Evolutionary conservation across 2,329 filamentous ascomycete species (phyloP).

Genomic region (Onygenales sp.): DNA sequence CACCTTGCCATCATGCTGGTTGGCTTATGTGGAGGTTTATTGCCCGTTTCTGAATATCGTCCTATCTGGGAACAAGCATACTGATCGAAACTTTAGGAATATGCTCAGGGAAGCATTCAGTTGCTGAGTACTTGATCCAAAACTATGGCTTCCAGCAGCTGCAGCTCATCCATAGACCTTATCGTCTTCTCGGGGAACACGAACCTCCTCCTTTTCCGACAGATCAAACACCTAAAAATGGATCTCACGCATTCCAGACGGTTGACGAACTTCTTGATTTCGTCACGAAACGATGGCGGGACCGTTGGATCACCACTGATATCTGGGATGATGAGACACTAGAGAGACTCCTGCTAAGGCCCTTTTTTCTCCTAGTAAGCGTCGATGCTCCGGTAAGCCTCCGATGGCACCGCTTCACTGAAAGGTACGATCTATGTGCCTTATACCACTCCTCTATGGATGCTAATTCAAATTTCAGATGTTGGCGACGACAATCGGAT

Average conservation of each 20-base stretch:
- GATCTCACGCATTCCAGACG: constrained; percentile 44
- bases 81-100: constrained; percentile 51
- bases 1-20: constrained; percentile 41
- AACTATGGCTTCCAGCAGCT: constrained; percentile 74
- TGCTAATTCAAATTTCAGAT: constrained; percentile 27
- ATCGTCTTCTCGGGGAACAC: constrained; percentile 13
- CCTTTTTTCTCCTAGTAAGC: constrained; percentile 88
- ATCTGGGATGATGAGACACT: constrained; percentile 64
- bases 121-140: constrained; percentile 77
- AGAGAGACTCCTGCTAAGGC: constrained; percentile 65
- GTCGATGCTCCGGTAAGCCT: constrained; percentile 81
- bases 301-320: constrained; percentile 77
- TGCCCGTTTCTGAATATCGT: not conserved
- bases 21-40: constrained; percentile 41
- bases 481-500: constrained; percentile 36
- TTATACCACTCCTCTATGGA: constrained; percentile 23
- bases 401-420: constrained; percentile 70
- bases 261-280: constrained; percentile 67
- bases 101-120: constrained; percentile 84
- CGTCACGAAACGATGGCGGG: constrained; percentile 74
- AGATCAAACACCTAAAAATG: not conserved
- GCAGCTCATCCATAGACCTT: constrained; percentile 40
- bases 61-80: not conserved
- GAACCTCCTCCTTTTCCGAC: constrained; percentile 3
- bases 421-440: constrained; percentile 28